A percentile compares a stretch with the other conserved stretches of the same genome.
Conservation (phyloP, 139 green algal species). For the Dunaliella sp. region DNA sequence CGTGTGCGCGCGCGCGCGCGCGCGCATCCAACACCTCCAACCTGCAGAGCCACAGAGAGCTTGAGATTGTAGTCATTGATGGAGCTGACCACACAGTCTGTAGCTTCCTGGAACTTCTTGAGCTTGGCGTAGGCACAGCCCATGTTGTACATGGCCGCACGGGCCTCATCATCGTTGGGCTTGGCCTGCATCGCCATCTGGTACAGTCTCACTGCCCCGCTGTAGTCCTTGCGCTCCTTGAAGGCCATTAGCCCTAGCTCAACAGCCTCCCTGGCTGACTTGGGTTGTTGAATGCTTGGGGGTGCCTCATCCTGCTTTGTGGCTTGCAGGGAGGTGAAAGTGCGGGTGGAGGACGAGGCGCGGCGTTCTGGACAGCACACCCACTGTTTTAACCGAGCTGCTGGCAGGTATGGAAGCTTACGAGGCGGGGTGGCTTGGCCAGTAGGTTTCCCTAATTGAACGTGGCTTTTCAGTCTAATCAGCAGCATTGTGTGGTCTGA, state of each 20-base stretch:
- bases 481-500: no score
- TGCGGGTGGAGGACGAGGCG: no score
- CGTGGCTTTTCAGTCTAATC: no score
- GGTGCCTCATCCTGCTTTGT: neutral
- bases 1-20: neutral
- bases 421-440: no score
- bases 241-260: conserved; percentile 61
- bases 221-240: conserved; percentile 39
- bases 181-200: conserved; percentile 60
- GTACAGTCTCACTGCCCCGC: conserved; percentile 70
- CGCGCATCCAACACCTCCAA: conserved; percentile 11
- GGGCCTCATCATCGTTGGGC: conserved; percentile 80
- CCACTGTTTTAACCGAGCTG: no score
- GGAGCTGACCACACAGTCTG: conserved; percentile 63
- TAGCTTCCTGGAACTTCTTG: conserved; percentile 73
- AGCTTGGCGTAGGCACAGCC: conserved; percentile 81
- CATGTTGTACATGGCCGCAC: conserved; percentile 89
- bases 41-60: conserved; percentile 75
- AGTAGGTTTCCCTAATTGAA: no score
- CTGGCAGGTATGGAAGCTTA: no score
- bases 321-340: no score
- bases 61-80: conserved; percentile 85
- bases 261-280: conserved; percentile 61
- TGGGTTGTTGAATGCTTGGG: conserved; percentile 8
- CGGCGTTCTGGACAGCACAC: no score